A percentile compares a stretch with the other conserved stretches of the same genome.
Evolutionary conservation across 2,329 filamentous ascomycete genomes (phyloP).

Genomic region (Fonsecaea erecta): DNA sequence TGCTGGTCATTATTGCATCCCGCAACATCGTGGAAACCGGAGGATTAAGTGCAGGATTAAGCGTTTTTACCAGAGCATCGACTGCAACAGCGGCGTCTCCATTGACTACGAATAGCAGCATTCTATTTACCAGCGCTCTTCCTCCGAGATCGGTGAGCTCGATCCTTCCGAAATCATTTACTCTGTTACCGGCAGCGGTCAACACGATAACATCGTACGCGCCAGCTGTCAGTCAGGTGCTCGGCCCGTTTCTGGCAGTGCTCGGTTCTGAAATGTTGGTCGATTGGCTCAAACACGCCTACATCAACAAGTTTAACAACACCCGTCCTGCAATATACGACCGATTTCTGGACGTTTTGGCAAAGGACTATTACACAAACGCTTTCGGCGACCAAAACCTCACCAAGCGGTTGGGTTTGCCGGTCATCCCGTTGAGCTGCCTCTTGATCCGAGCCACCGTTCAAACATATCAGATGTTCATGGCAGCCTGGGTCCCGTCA

Average conservation of each 20-base stretch:
- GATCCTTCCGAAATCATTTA: constrained; percentile 89
- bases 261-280: constrained; percentile 96
- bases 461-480: constrained; percentile 98
- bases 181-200: constrained; percentile 70
- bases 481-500: constrained; percentile 78
- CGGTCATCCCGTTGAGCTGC: constrained; percentile 88
- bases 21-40: constrained; percentile 96
- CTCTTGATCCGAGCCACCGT: constrained; percentile 92
- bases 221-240: constrained; percentile 69
- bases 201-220: constrained; percentile 52
- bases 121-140: constrained; percentile 56
- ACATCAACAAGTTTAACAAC: constrained; percentile 98
- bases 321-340: constrained; percentile 88
- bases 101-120: constrained; percentile 55
- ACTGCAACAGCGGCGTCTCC: constrained; percentile 45
- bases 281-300: constrained; percentile 95
- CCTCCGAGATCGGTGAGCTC: constrained; percentile 65
- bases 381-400: constrained; percentile 90
- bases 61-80: constrained; percentile 41
- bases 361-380: constrained; percentile 97
- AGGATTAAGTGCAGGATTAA: constrained; percentile 66
- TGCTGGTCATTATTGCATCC: constrained; percentile 93
- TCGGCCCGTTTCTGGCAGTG: constrained; percentile 91
- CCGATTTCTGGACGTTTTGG: constrained; percentile 87
- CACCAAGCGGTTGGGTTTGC: constrained; percentile 84